phyloP scores from a whole-genome alignment of 176 grass and related monocot genomes.

The Areca catechu region DNA sequence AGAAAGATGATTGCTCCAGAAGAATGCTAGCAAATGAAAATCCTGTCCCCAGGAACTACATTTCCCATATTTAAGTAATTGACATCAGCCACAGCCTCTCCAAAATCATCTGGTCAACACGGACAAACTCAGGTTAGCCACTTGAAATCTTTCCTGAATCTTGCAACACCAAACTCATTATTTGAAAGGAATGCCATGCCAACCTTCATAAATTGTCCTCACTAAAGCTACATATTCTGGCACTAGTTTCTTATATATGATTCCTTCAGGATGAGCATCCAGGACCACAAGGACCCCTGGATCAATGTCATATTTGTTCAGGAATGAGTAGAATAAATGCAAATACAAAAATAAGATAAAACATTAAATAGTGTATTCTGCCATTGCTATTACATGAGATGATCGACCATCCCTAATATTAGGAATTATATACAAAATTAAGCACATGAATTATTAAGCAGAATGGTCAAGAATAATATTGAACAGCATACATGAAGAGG shows the following conservation, averaged over 20 bases:
- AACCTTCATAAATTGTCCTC: conserved; percentile 79
- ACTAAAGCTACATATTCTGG: conserved; percentile 65
- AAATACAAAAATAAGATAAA: neutral
- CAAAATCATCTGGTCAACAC: conserved; percentile 51
- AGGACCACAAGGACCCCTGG: conserved; percentile 69
- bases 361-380: neutral
- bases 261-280: conserved; percentile 68
- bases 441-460: too few species aligned
- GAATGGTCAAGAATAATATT: too few species aligned
- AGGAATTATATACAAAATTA: too few species aligned
- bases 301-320: conserved; percentile 15
- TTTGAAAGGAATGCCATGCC: neutral
- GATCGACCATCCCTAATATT: too few species aligned
- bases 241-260: conserved; percentile 77
- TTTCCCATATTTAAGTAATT: conserved; percentile 72
- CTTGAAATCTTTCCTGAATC: neutral
- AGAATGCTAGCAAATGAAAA: conserved; percentile 56
- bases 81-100: conserved; percentile 42
- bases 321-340: neutral
- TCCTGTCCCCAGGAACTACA: conserved; percentile 22
- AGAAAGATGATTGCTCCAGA: neutral
- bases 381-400: too few species aligned
- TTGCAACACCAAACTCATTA: neutral
- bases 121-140: conserved; percentile 1
- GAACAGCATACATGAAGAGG: too few species aligned